Evolutionary conservation across 2,329 filamentous ascomycete genomes (phyloP).

Genomic region (Cercospora sp.): DNA sequence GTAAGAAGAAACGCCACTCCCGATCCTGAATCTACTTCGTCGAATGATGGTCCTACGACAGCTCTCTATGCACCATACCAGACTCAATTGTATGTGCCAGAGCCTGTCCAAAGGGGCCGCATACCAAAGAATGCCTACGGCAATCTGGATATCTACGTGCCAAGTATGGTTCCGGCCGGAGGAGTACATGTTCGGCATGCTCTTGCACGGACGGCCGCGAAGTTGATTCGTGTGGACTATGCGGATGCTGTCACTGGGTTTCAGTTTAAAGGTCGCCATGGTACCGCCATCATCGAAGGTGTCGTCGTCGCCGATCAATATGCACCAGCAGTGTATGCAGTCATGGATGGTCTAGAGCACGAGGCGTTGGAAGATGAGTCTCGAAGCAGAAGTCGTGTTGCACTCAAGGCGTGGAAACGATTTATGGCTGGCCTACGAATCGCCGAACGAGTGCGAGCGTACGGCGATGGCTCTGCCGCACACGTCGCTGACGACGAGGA

Average conservation of each 20-base stretch:
- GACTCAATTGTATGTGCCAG: slow-evolving; percentile 71
- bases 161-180: slow-evolving; percentile 63
- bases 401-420: slow-evolving; percentile 59
- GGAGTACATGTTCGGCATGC: slow-evolving; percentile 58
- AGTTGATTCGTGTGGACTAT: slow-evolving; percentile 76
- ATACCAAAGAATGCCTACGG: slow-evolving; percentile 65
- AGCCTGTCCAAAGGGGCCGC: slow-evolving; percentile 70
- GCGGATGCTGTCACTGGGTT: slow-evolving; percentile 90
- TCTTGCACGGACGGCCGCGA: slow-evolving; percentile 69
- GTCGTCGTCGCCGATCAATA: slow-evolving; percentile 73
- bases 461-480: slow-evolving; percentile 34
- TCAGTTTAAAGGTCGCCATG: slow-evolving; percentile 78
- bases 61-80: slow-evolving; percentile 62
- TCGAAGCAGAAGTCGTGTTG: slow-evolving; percentile 52
- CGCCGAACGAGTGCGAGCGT: slow-evolving; percentile 67
- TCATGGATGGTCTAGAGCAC: slow-evolving; percentile 67
- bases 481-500: slow-evolving; percentile 13
- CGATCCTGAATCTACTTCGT: slow-evolving; percentile 40
- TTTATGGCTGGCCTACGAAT: slow-evolving; percentile 66
- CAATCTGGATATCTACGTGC: slow-evolving; percentile 64
- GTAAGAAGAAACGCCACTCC: slow-evolving; percentile 22
- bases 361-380: slow-evolving; percentile 64
- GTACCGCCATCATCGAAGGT: slow-evolving; percentile 79
- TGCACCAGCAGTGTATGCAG: slow-evolving; percentile 68
- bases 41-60: slow-evolving; percentile 50